Evolutionary conservation across 371 early-diverging fungal species (phyloP), one percentile per base, ranked within the genome.

Genomic region (Mortierella sp.): DNA sequence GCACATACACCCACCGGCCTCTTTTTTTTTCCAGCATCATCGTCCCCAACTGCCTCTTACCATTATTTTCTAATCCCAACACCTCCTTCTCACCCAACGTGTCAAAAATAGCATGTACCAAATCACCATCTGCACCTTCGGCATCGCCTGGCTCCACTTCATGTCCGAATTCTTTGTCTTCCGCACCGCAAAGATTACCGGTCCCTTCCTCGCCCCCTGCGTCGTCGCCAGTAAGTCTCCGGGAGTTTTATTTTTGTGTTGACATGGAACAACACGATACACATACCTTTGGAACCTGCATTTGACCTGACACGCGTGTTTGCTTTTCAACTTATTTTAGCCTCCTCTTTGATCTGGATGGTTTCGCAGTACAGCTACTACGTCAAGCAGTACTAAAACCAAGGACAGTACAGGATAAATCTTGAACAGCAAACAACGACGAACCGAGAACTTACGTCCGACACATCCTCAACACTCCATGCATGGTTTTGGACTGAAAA

Each of bases 81-180:
- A 7, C 35, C 35, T 18, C 21, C 6, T 7, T 63, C 18, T 11
- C 16, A 35, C 32, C 16, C 7, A 14, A 18, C 16, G 56, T 60
- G 12, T 6, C 29, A 41, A 41, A 41, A 55, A 35, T 74, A 96
- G 96, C 46, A 90, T 94, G 88, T 97, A 95, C 87, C 89, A 94
- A 55, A 82, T 96, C 41, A 88, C 91, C 72, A 89, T 95, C 78
- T 91, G 91, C 91, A 95, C 97, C 14, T 97, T 92, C 83, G 91
- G 90, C 12, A 90, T 96, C 82, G 96, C 95, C 11, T 90, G 92
- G 75, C 82, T 92, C 27, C 93, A 94, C 81, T 97, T 93, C 88
- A 68, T 83, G 68, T 90, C 92, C 49, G 97, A 97, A 88, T 87
- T 94, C 38, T 88, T 95, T 70, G 83, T 95, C 35, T 95, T 93